Percentiles rank a stretch among this genome's conserved stretches.
Conservation (phyloP, 1,284 basidiomycete species). For the Grifola frondosa region DNA sequence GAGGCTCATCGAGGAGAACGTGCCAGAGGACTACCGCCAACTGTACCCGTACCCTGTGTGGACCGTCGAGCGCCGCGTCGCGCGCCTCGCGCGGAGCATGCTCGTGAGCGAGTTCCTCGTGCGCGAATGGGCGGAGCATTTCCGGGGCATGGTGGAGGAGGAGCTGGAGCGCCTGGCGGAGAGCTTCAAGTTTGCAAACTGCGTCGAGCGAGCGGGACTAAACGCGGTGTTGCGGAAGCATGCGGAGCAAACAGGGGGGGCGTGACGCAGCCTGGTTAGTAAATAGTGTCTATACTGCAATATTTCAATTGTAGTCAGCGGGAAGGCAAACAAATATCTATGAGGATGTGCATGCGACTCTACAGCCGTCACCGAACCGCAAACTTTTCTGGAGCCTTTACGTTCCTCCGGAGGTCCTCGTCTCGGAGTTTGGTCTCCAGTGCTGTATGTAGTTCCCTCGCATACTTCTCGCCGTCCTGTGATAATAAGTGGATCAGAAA, state of each 20-base stretch:
- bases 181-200: slow-evolving; percentile 63
- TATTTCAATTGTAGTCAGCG: slow-evolving; percentile 6
- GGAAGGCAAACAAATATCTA: neutral
- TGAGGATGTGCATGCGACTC: neutral
- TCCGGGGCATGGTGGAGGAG: slow-evolving; percentile 51
- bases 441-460: slow-evolving; percentile 32
- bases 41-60: slow-evolving; percentile 55
- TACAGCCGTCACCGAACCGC: slow-evolving; percentile 13
- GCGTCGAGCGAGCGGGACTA: slow-evolving; percentile 46
- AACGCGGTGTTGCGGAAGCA: slow-evolving; percentile 39
- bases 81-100: slow-evolving; percentile 55
- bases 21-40: slow-evolving; percentile 39
- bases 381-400: slow-evolving; percentile 35
- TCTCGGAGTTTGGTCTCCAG: slow-evolving; percentile 37
- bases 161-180: slow-evolving; percentile 60
- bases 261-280: neutral
- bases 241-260: slow-evolving; percentile 1
- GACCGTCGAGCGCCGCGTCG: slow-evolving; percentile 46
- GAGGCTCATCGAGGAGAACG: slow-evolving; percentile 48
- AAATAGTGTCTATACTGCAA: slow-evolving; percentile 5
- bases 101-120: slow-evolving; percentile 67
- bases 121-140: slow-evolving; percentile 63
- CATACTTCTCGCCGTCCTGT: slow-evolving; percentile 39
- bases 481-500: neutral
- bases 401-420: slow-evolving; percentile 35